A percentile compares a stretch with the other conserved stretches of the same genome.
phyloP scores from a whole-genome alignment of 164 flowering plant species.

The Liriodendron chinense region DNA sequence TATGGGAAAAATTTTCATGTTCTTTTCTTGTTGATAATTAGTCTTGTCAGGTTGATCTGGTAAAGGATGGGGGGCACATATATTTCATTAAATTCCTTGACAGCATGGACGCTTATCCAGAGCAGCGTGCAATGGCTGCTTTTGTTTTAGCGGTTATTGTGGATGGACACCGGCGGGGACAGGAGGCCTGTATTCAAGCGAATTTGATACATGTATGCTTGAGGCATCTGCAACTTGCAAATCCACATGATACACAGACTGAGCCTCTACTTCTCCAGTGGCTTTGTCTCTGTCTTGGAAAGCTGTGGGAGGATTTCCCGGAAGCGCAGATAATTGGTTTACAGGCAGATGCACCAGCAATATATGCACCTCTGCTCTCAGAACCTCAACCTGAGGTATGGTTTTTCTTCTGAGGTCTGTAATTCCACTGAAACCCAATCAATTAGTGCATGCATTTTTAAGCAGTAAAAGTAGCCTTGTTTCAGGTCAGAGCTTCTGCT shows the following conservation, averaged over 20 bases:
- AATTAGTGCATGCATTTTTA: neutral
- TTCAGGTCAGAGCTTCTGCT: constrained; percentile 93
- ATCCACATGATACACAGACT: constrained; percentile 59
- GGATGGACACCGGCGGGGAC: constrained; percentile 87
- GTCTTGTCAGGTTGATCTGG: constrained; percentile 99
- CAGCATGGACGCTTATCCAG: constrained; percentile 86
- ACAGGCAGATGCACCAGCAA: constrained; percentile 71
- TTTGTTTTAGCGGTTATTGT: constrained; percentile 96
- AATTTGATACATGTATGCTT: constrained; percentile 77
- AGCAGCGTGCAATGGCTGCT: constrained; percentile 99
- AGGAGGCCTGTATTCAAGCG: constrained; percentile 85
- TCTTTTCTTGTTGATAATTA: constrained; percentile 27
- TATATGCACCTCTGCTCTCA: constrained; percentile 52
- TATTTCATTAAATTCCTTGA: constrained; percentile 94
- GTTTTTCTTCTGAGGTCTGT: neutral
- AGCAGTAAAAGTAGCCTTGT: neutral
- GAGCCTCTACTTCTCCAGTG: constrained; percentile 93
- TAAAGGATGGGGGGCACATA: constrained; percentile 94
- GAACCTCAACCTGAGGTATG: constrained; percentile 96
- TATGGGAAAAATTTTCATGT: neutral
- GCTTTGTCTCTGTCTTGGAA: constrained; percentile 95
- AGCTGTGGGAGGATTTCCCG: constrained; percentile 86
- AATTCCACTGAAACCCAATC: neutral
- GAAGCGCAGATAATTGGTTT: constrained; percentile 77
- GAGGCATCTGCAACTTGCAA: constrained; percentile 66